Base-by-base conservation (phyloP, 164 flowering plant species). In the Stephania japonica region DNA sequence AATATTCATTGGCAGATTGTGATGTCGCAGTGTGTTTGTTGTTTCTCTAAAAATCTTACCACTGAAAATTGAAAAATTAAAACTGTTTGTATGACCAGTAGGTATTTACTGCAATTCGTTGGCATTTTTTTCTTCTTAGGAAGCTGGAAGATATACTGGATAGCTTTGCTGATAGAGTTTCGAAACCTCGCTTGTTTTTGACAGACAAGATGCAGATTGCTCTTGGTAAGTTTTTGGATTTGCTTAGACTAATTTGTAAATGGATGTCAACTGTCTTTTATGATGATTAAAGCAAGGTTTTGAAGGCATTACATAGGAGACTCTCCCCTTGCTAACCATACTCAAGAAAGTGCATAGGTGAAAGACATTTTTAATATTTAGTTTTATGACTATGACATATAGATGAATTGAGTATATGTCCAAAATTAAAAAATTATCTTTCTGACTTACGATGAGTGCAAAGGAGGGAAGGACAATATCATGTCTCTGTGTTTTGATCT, bases 151-250 rank as follows among this genome's bases (percentile, higher is more conserved):
- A 87, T 81, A 82, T 84, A 7, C 80, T 95, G 88, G 94, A 95
- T 81, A 82, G 87, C 72, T 91, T 89, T 85, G 99, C 99, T 63
- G 96, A 88, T 68, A 84, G 90, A 83, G 83, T 93, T 71, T 83
- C 91, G 66, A 93, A 91, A 74, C 99, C 99, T 49, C 94, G 93
- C 74, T 87, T 95, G 43, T 89, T 76, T 83, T 72, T 91, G 71
- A 89, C 93, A 1, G 99, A 95, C 78, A 95, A 95, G 83, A 89
- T 95, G 99, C 93, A 83, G 79, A 93, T 95, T 78, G 92, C 99
- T 64, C 88, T 95, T 42, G 99, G 99, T 95, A 85, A 81, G 80
- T 56, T 72, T 63, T 14, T 32, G 14, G 38, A 42, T n/a, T 44
- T 56, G 24, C 23, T 38, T 47, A 25, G 13, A 21, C 38, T 42